Evolutionary conservation across 1,284 basidiomycete species (phyloP).

Genomic region (Rhodotorula sp.): DNA sequence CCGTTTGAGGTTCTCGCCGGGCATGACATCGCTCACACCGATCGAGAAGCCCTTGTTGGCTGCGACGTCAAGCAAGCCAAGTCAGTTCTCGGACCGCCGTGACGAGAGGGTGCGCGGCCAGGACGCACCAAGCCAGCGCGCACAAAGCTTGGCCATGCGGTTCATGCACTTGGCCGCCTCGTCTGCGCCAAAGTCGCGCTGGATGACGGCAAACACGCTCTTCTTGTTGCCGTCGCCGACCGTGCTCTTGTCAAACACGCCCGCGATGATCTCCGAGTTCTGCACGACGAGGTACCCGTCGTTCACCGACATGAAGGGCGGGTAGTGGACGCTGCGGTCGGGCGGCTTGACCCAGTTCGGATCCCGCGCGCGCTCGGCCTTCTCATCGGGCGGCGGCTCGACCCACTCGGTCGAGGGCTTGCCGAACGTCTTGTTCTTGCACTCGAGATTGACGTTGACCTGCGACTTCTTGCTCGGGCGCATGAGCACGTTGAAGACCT

Average conservation of each 20-base stretch:
- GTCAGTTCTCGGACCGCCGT: neutral
- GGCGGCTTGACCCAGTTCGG: conserved; percentile 44
- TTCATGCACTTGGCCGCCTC: conserved; percentile 97
- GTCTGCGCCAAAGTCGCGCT: conserved; percentile 93
- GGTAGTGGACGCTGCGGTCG: conserved; percentile 50
- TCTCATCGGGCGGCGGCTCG: conserved; percentile 36
- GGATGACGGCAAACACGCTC: conserved; percentile 96
- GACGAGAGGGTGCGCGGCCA: conserved; percentile 4
- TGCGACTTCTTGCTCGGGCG: conserved; percentile 82
- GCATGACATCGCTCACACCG: conserved; percentile 98
- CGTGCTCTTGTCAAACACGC: conserved; percentile 98
- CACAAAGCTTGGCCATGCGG: conserved; percentile 90
- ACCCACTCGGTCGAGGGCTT: conserved; percentile 59
- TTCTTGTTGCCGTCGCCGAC: conserved; percentile 99
- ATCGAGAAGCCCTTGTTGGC: conserved; percentile 98
- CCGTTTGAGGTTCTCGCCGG: conserved; percentile 74
- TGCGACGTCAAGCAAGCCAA: conserved; percentile 48
- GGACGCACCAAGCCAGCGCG: conserved; percentile 80
- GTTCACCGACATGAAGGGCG: conserved; percentile 86
- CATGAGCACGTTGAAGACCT: conserved; percentile 96
- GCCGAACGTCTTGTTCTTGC: conserved; percentile 90
- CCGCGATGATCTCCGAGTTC: conserved; percentile 99
- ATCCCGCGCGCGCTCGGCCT: neutral
- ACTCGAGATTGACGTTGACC: conserved; percentile 92
- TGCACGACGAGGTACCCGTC: conserved; percentile 97